Evolutionary conservation across 2,329 filamentous ascomycete species (phyloP), one percentile per base, ranked within the genome.

Genomic region (Aschersonia sp.): DNA sequence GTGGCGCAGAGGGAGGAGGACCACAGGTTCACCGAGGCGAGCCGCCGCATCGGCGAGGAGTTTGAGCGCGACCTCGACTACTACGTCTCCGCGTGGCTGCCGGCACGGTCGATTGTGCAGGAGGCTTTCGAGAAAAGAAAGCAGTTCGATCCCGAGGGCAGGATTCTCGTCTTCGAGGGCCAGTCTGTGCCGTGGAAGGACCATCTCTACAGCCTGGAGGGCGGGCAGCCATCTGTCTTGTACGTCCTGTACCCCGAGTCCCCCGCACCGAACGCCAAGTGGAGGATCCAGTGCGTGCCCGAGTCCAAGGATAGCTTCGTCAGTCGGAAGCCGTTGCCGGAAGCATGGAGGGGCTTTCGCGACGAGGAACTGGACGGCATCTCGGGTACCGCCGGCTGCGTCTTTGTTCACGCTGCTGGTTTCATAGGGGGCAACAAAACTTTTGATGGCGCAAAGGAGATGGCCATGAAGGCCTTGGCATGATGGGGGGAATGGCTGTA

Each of bases 391-490:
- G 69, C 71, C 5, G 87, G 89, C 6, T 82, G 86, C 52, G 82
- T 98, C 31, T 98, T 98, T 62, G 84, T 95, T 32, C 92, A 98
- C 62, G 89, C 89, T 4, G 83, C 84, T 47, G 92, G 92, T 31
- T 98, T 98, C 68, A 97, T 97, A 60, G 92, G 92, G 14, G 92
- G 92, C 2, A 94, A 95, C 67, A 83, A 85, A 73, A 94, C 84
- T 0, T 92, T 85, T 58, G 87, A 94, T 51, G 92, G 92, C 32
- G 89, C 81, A 30, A 76, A 87, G 62, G 79, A 81, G 49, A 94
- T 97, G 87, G 88, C 89, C 5, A 67, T 74, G 63, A 87, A 84
- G 72, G 83, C 84, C 2, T 67, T 87, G 52, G 76, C 64, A 32
- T 44, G 30, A 44, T 22, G 22, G 22, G 22, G 35, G 35, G 35